Base-by-base conservation (phyloP, 495 filamentous ascomycete genomes). In the Aspergillus bridgeri region DNA sequence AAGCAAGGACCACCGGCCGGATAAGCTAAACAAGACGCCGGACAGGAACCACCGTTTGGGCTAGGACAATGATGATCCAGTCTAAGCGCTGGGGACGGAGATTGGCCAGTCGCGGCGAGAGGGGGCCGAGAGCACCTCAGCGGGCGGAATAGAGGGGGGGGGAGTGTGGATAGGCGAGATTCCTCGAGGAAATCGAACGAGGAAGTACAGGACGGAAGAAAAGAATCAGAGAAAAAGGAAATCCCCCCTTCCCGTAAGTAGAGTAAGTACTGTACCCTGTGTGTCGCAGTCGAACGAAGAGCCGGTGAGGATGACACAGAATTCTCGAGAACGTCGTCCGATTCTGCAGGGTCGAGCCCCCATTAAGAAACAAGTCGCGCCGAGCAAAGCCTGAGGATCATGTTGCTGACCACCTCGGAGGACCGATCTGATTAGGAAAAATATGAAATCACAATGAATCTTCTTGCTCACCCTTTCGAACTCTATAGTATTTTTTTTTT, bases 1-100 rank as follows among this genome's bases (percentile, higher is more conserved):
- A 58, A 66, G 64, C 64, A 66, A 66, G 64, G 64, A 66, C 64
- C 64, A 63, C 42, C 49, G 50, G 23, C 63, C 58, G 57, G 60
- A 57, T 59, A 51, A 60, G 58, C 58, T 64, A 60, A 58, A 53
- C 53, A 52, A 55, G 57, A 59, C 61, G 57, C 61, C 53, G 57
- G 58, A 44, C 51, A 60, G 57, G 57, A 57, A 60, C 57, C 58
- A 58, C 58, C 58, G 62, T 64, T 60, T 64, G 48, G 58, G 55
- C 54, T 58, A 60, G 52, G 51, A 53, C 48, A 9, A 45, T 47
- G 54, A 56, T 51, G 56, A 62, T 59, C 57, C 55, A 54, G 52
- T 51, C 51, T 45, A 54, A 22, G 54, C 45, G 49, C 52, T 38
- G 48, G 22, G 24, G 29, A 19, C 48, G 42, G 19, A 53, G 56